Percentiles rank a stretch among this genome's conserved stretches.
phyloP scores from a whole-genome alignment of 805 yeast genomes.

The Sugiyamaella boreocaroliniensis region DNA sequence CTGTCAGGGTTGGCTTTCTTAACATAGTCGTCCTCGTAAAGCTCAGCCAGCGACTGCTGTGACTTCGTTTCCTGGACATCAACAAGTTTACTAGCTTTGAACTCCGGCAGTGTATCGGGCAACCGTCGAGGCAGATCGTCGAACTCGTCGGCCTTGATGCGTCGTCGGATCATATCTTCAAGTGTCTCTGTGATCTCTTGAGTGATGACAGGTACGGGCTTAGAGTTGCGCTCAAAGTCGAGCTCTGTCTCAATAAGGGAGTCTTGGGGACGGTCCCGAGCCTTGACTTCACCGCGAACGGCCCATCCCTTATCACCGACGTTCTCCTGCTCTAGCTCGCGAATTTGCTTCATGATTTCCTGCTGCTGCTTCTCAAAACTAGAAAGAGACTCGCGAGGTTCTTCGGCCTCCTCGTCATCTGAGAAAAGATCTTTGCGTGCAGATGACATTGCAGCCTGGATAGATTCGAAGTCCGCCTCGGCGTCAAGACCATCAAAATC shows the following conservation, averaged over 20 bases:
- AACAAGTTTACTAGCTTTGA: conserved; percentile 35
- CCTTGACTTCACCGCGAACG: conserved; percentile 84
- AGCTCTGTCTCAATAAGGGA: conserved; percentile 68
- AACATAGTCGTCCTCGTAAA: conserved; percentile 77
- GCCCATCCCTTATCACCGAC: conserved; percentile 92
- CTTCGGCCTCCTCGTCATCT: conserved; percentile 49
- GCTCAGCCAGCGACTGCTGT: conserved; percentile 78
- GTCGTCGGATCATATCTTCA: conserved; percentile 81
- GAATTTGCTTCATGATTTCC: conserved; percentile 69
- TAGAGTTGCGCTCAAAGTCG: conserved; percentile 87
- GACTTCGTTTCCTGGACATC: conserved; percentile 83
- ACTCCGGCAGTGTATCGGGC: conserved; percentile 58
- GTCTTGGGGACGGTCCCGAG: conserved; percentile 75
- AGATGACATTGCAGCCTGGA: conserved; percentile 27
- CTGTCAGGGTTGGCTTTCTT: conserved; percentile 35
- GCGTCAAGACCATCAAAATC: conserved; percentile 23
- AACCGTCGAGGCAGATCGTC: conserved; percentile 78
- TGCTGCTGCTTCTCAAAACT: conserved; percentile 79
- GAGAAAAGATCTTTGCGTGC: conserved; percentile 35
- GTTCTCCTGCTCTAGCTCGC: conserved; percentile 73
- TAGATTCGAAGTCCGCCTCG: conserved; percentile 22
- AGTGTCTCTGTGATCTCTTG: conserved; percentile 77
- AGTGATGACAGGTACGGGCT: conserved; percentile 94
- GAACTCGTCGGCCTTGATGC: conserved; percentile 67
- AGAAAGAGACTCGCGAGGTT: conserved; percentile 46